phyloP scores from a whole-genome alignment of 2,329 filamentous ascomycete genomes.

The Pestalotiopsis sp. region DNA sequence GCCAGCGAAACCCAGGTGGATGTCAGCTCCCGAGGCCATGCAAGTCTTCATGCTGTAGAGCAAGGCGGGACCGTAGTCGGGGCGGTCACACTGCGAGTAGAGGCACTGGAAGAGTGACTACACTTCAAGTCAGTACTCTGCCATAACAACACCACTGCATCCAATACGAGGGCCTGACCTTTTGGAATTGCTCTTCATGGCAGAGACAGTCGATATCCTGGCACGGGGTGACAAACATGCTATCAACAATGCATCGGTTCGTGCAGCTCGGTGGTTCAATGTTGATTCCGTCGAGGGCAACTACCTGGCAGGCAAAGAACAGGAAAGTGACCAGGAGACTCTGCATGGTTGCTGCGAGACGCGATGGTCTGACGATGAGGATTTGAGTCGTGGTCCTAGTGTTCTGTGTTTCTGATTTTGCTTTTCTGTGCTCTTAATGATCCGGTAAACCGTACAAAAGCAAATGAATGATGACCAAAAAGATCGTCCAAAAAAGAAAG shows the following conservation, averaged over 20 bases:
- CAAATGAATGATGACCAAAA: slow-evolving; percentile 14
- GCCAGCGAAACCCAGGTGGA: slow-evolving; percentile 30
- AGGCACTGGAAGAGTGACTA: slow-evolving; percentile 34
- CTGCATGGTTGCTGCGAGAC: neutral
- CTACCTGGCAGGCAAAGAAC: neutral
- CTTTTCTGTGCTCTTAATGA: slow-evolving; percentile 7
- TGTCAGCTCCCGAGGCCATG: slow-evolving; percentile 30
- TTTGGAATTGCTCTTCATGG: slow-evolving; percentile 31
- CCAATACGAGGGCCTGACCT: slow-evolving; percentile 17
- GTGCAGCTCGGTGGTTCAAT: slow-evolving; percentile 25
- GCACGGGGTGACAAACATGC: slow-evolving; percentile 34
- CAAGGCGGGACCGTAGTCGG: slow-evolving; percentile 30
- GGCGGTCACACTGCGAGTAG: slow-evolving; percentile 33
- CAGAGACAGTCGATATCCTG: slow-evolving; percentile 32
- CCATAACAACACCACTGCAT: neutral
- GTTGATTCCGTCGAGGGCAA: slow-evolving; percentile 5
- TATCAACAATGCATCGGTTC: slow-evolving; percentile 32
- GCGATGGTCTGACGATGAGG: neutral
- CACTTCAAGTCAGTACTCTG: neutral
- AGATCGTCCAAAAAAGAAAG: slow-evolving; percentile 12
- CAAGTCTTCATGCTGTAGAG: slow-evolving; percentile 30
- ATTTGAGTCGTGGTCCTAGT: neutral
- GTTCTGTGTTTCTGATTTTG: slow-evolving; percentile 6
- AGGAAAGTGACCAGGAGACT: neutral
- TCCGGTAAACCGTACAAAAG: slow-evolving; percentile 12